Evolutionary conservation across 441 rosid genomes (phyloP), one percentile per base, ranked within the genome.

Genomic region (Mallotus japonicus): DNA sequence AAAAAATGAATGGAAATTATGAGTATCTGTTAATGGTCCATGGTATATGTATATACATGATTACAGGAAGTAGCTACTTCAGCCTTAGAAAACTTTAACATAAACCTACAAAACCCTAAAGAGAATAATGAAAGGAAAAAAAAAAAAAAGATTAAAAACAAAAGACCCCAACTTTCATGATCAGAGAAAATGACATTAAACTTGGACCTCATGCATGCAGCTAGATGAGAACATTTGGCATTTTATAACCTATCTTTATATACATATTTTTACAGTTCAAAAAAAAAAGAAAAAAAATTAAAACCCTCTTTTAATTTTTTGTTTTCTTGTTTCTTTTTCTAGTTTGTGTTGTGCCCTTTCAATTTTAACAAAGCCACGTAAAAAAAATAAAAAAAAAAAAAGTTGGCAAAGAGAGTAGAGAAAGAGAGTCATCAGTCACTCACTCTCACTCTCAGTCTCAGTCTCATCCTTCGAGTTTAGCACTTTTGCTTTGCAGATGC

Each of bases 401-500:
- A 58, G 73, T 42, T 56, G n/a, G 73, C 24, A 44, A 50, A 62
- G 28, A 3, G 32, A 28, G 3, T 28, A 28, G 32, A 28, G 2
- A 57, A 61, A 34, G 66, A 40, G 28, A 6, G 53, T n/a, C 32
- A 28, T 28, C 32, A 28, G 1, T 24, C 6, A 20, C 47, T 44
- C 47, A 44, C 14, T 4, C 11, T 78, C 79, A 74, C 14, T 4
- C 11, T 34, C 6, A 20, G 32, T 44, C 49, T 44, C 49, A 44
- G 14, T 5, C 12, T 78, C 79, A 72, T 69, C 75, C 77, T 50
- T 8, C 24, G 2, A 8, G 6, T 32, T 6, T 5, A 8, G 50
- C 58, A 19, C 74, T 50, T 60, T 50, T 75, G 81, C 73, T 77
- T 77, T 77, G 67, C 19, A 68, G 32, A 32, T 59, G 40, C 76